Evolutionary conservation across 2,329 filamentous ascomycete species (phyloP).

Genomic region (Alternaria solani): DNA sequence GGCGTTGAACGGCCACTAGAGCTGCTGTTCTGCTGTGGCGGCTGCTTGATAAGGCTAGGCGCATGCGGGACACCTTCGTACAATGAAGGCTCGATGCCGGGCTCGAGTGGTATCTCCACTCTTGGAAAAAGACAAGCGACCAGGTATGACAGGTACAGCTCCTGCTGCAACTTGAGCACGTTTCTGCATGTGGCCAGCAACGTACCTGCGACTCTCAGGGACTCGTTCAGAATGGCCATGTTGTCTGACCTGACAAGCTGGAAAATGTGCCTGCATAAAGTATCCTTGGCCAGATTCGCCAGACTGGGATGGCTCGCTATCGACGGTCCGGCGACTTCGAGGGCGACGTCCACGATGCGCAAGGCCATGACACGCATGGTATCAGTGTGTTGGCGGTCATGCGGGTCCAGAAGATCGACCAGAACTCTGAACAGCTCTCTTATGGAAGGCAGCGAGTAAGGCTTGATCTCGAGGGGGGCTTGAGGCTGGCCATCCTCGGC

Average conservation of each 20-base stretch:
- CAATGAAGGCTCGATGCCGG: conserved; percentile 86
- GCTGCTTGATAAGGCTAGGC: conserved; percentile 83
- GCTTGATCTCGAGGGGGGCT: conserved; percentile 69
- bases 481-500: conserved; percentile 54
- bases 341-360: conserved; percentile 93
- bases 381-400: conserved; percentile 91
- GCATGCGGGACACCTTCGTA: conserved; percentile 94
- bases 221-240: conserved; percentile 92
- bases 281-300: conserved; percentile 87
- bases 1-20: conserved; percentile 86
- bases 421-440: conserved; percentile 92
- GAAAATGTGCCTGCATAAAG: conserved; percentile 91
- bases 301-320: conserved; percentile 92
- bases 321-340: conserved; percentile 94
- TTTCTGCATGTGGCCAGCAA: conserved; percentile 87
- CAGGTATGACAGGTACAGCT: conserved; percentile 92
- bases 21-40: conserved; percentile 67
- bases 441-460: conserved; percentile 94
- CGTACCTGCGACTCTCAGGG: conserved; percentile 89
- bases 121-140: conserved; percentile 92
- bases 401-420: conserved; percentile 91
- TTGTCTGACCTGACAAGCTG: conserved; percentile 96
- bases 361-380: conserved; percentile 97
- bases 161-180: conserved; percentile 94
- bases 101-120: conserved; percentile 91